Conservation (phyloP, 2,329 filamentous ascomycete genomes). For the Teratosphaeria destructans region DNA sequence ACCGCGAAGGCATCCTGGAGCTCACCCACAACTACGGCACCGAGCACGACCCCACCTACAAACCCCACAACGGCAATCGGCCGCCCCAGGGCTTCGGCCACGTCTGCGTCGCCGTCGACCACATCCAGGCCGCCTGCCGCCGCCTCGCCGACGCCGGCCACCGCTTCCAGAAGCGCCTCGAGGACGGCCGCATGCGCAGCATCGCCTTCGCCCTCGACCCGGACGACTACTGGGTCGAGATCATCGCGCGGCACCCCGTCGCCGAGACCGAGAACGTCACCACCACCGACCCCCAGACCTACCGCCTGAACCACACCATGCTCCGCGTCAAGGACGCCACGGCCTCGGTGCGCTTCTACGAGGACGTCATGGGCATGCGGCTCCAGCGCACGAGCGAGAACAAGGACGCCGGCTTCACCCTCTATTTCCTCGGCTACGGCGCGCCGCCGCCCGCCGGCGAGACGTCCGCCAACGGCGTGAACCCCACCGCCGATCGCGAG, state of each 20-base stretch:
- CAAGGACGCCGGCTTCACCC: conserved; percentile 63
- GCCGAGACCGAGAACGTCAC: conserved; percentile 63
- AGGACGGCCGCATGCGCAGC: conserved; percentile 73
- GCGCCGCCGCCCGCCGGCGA: conserved; percentile 30
- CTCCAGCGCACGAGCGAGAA: conserved; percentile 65
- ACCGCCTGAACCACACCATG: conserved; percentile 81
- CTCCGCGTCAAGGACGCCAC: conserved; percentile 68
- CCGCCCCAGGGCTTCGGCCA: conserved; percentile 84
- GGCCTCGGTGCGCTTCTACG: conserved; percentile 38
- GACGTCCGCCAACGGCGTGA: conserved; percentile 45
- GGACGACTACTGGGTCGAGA: conserved; percentile 53
- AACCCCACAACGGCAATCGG: conserved; percentile 78
- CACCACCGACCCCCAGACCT: conserved; percentile 62
- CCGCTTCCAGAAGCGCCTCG: conserved; percentile 88
- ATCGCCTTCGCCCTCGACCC: conserved; percentile 74
- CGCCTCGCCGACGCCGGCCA: conserved; percentile 84
- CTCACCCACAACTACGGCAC: conserved; percentile 80
- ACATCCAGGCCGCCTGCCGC: conserved; percentile 69
- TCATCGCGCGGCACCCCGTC: conserved; percentile 61
- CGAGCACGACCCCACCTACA: conserved; percentile 71
- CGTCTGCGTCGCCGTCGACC: conserved; percentile 59
- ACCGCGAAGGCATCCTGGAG: conserved; percentile 72
- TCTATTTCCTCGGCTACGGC: conserved; percentile 84
- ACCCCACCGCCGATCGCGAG: conserved; percentile 57
- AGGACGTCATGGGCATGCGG: conserved; percentile 82